Percentiles rank a stretch among this genome's conserved stretches.
These are phyloP conservation scores for Boletus calvinii DNA, from an alignment of 1,284 basidiomycete genomes.

Conservation along the genomic window DNA sequence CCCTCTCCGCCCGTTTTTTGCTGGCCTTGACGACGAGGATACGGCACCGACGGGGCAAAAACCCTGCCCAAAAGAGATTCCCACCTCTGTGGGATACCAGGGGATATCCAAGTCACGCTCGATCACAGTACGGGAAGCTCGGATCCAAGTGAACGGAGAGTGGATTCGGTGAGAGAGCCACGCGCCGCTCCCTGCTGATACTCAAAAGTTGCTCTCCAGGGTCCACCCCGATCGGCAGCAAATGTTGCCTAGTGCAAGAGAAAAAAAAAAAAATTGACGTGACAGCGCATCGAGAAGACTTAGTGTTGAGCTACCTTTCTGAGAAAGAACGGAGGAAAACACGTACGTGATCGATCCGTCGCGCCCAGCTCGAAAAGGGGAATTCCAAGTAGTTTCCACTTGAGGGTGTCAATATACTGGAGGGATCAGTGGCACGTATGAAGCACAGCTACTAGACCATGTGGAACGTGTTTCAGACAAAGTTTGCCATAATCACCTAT, in stretches of 20 bases:
- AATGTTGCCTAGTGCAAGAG: constrained; percentile 2
- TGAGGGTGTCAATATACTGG: no score
- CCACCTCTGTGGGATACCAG: constrained; percentile 24
- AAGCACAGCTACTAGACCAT: neutral
- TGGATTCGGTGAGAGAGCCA: neutral
- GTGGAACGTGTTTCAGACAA: constrained; percentile 12
- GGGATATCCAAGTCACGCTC: neutral
- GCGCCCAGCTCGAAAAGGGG: neutral
- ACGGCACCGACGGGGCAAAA: constrained; percentile 3
- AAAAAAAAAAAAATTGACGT: constrained; percentile 10
- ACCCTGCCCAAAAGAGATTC: constrained; percentile 10
- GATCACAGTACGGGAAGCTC: constrained; percentile 1
- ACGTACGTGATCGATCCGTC: constrained; percentile 17
- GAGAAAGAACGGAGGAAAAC: constrained; percentile 4
- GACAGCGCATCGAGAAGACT: constrained; percentile 12
- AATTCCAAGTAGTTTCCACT: neutral
- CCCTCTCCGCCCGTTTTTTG: neutral
- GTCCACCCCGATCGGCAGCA: constrained; percentile 6
- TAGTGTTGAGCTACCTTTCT: neutral
- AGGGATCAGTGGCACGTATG: neutral
- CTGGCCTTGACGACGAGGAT: neutral
- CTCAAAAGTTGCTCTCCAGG: constrained; percentile 9
- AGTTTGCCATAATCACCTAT: neutral
- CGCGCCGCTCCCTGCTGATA: neutral
- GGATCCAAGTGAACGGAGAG: constrained; percentile 19